Evolutionary conservation across 345 rosid species (phyloP).

Genomic region (Trapa bicornis): DNA sequence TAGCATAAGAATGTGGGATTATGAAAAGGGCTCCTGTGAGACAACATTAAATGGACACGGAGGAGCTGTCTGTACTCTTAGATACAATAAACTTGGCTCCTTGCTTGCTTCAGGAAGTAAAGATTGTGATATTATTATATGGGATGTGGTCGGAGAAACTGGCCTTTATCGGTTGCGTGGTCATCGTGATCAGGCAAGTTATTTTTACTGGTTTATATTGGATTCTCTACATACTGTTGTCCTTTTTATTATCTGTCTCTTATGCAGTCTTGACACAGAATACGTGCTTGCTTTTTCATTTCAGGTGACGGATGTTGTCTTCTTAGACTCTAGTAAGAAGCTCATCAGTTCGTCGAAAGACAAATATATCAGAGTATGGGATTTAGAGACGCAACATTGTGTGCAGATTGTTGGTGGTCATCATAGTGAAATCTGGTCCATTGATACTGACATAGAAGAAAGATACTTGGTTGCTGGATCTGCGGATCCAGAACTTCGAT

Average conservation of each 20-base stretch:
- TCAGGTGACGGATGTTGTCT: constrained; percentile 84
- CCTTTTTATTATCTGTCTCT: not conserved
- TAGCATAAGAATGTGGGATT: constrained; percentile 79
- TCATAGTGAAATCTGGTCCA: constrained; percentile 94
- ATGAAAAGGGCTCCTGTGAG: constrained; percentile 68
- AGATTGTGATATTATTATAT: constrained; percentile 76
- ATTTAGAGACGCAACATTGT: constrained; percentile 90
- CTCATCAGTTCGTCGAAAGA: constrained; percentile 90
- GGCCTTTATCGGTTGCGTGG: constrained; percentile 80
- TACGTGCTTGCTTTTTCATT: not conserved
- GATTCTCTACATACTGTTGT: not conserved
- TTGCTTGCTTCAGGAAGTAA: constrained; percentile 91
- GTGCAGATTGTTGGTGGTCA: constrained; percentile 90
- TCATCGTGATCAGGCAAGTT: constrained; percentile 82
- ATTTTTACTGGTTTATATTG: not conserved
- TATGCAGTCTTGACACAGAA: not conserved
- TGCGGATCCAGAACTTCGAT: constrained; percentile 74
- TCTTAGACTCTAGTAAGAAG: constrained; percentile 75
- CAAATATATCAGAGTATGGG: constrained; percentile 95
- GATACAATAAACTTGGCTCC: constrained; percentile 57
- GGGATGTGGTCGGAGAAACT: constrained; percentile 89
- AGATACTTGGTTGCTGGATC: constrained; percentile 78
- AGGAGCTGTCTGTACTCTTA: constrained; percentile 70
- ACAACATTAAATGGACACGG: constrained; percentile 69
- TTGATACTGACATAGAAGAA: constrained; percentile 76